A percentile compares a stretch with the other conserved stretches of the same genome.
phyloP scores from a whole-genome alignment of 2,329 filamentous ascomycete genomes.

The Elsinoe ampelina region DNA sequence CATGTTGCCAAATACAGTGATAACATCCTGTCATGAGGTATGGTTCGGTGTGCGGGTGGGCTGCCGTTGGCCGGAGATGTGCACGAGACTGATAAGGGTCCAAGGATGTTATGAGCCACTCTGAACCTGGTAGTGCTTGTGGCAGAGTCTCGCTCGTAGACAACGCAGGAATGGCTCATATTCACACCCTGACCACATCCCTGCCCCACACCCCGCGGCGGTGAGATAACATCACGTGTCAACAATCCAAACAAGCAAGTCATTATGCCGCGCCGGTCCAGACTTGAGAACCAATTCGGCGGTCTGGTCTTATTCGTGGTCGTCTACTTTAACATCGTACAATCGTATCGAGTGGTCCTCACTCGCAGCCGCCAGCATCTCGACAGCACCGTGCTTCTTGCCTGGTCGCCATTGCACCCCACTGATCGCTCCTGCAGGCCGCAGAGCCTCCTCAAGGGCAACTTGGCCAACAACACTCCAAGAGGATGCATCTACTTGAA shows the following conservation, averaged over 20 bases:
- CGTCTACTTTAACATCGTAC: conserved; percentile 14
- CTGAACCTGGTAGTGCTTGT: not conserved
- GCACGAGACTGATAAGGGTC: conserved; percentile 5
- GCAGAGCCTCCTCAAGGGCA: conserved; percentile 15
- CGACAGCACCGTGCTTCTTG: not conserved
- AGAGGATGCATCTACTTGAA: conserved; percentile 12
- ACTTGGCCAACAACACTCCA: conserved; percentile 6
- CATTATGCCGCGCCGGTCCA: not conserved
- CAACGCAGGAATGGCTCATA: not conserved
- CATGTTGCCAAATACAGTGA: not conserved
- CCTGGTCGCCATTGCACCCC: conserved; percentile 25
- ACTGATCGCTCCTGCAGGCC: conserved; percentile 22
- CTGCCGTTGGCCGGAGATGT: conserved; percentile 9
- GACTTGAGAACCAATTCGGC: not conserved
- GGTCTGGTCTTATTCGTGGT: not conserved
- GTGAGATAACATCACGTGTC: conserved; percentile 8
- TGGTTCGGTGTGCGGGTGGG: not conserved
- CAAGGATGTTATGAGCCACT: not conserved
- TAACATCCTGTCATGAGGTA: conserved; percentile 8
- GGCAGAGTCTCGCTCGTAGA: not conserved
- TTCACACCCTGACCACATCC: not conserved
- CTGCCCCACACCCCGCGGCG: not conserved
- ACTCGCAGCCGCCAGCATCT: conserved; percentile 30
- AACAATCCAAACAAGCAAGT: not conserved
- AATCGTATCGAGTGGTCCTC: conserved; percentile 32